Base-by-base conservation (phyloP, 2,329 filamentous ascomycete genomes). In the Penicillium sp. region DNA sequence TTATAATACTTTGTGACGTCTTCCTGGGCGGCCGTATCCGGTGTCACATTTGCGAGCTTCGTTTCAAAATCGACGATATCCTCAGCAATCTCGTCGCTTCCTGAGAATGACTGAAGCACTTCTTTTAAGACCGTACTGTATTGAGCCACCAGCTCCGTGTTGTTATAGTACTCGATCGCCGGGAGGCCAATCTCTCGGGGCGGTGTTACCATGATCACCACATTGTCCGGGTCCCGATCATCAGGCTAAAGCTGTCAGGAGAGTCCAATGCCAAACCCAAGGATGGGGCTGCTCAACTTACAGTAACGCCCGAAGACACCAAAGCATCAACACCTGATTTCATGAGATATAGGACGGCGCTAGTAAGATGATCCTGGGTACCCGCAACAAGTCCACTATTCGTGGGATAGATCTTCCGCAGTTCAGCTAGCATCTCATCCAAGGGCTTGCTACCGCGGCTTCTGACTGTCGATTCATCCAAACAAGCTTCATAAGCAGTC, bases 1-100 rank as follows among this genome's bases (percentile, higher is more conserved):
- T 86, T 87, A 67, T 87, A 87, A 56, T 79, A 81, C 71, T 85
- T 80, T 10, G 81, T 84, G 40, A 86, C 79, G 64, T 86, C 81
- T 51, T 81, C 72, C 15, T 76, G 75, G 47, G 82, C 78, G 62
- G 81, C 78, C 1, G 78, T 75, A 52, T 79, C 76, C 3, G 82
- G 81, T 4, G 80, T 80, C 31, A 78, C 75, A 43, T 75, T 71
- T 3, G 83, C 83, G 43, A 87, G 75, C 57, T 80, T 70, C 61
- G 78, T 80, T 62, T 86, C 83, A 18, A 87, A 74, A 2, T 78
- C 69, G n/a, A 83, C 72, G 35, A 82, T 66, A 43, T 74, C 67
- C 52, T 74, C 60, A 7, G 65, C 56, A 37, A 68, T 51, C 23
- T 63, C 58, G 27, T 70, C 53, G 8, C 53, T 54, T 9, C 55